These are phyloP conservation scores for Punctularia strigosozonata DNA, from an alignment of 768 basidiomycete genomes.

Conservation along the genomic window DNA sequence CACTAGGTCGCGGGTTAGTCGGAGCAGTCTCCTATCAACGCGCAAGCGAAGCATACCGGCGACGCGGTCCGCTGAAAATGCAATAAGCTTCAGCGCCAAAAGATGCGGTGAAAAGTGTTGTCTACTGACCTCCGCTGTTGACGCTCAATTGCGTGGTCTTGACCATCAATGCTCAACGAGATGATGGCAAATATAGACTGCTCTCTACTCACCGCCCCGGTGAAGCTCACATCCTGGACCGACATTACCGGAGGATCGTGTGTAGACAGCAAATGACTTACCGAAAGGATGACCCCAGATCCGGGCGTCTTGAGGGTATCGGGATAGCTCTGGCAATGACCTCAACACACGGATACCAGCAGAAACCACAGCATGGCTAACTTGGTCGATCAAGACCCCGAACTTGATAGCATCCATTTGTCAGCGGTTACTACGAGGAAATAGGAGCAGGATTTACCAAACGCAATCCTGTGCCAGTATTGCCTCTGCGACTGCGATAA, in stretches of 20 bases:
- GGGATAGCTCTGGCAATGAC: slow-evolving; percentile 12
- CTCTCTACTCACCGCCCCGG: neutral
- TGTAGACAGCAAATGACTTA: slow-evolving; percentile 1
- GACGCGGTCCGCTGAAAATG: neutral
- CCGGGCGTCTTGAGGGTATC: slow-evolving; percentile 11
- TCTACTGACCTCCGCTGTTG: no score
- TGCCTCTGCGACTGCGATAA: neutral
- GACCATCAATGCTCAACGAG: neutral
- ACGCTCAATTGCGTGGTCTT: no score
- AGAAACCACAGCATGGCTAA: neutral
- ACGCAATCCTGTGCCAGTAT: neutral
- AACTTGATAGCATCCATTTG: no score
- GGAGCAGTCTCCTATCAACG: neutral
- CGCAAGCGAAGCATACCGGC: no score
- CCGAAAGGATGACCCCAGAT: slow-evolving; percentile 12
- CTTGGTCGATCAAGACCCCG: slow-evolving; percentile 15
- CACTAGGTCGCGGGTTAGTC: neutral
- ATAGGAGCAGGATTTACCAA: no score
- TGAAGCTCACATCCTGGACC: neutral
- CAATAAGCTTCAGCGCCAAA: no score
- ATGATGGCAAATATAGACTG: no score
- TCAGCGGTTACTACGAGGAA: no score
- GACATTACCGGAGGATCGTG: neutral
- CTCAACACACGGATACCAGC: neutral
- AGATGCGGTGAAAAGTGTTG: no score